Evolutionary conservation across 2,329 filamentous ascomycete genomes (phyloP), one percentile per base, ranked within the genome.

Genomic region (Diaporthe citriasiana): DNA sequence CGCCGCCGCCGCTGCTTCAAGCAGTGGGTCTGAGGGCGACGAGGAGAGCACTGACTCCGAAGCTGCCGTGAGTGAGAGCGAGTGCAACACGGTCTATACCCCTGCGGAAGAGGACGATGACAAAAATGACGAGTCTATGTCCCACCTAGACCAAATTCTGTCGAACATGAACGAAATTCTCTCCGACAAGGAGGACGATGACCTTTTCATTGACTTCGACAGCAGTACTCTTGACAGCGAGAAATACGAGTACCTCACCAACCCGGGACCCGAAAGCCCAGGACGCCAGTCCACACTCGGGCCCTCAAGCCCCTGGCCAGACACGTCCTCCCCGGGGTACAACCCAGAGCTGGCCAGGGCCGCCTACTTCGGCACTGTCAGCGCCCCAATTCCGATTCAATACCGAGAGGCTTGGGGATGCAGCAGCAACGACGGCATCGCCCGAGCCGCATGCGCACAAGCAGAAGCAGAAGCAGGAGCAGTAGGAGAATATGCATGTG

Each of bases 341-440:
- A 60, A 56, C 66, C 30, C 56, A 66, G 50, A 30, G 68, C 47
- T 71, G 33, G 45, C 69, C 13, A 53, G 27, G 56, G 22, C 55
- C 12, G 69, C 59, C 7, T 74, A 70, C 33, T 66, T 74, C 40
- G 70, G 73, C 47, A 74, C 70, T 1, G 73, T 50, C 35, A 47
- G 30, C 30, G 30, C n/a, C 12, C 73, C 73, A 10, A 38, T 59
- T 38, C 70, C 63, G 15, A 51, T 57, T 30, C 69, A 73, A 22
- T 65, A 72, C 59, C 65, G 70, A 40, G 57, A 25, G 25, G 19
- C 7, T 25, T 45, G 57, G 25, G 57, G 38, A 5, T 25, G 42
- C 25, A 53, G 53, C 73, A 57, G 50, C 13, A 51, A 74, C 47
- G 55, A 53, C 63, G 38, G 53, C 59, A 22, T 47, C 56, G 40